Base-by-base conservation (phyloP, 139 green algal species). In the Chlamydomonas applanata region DNA sequence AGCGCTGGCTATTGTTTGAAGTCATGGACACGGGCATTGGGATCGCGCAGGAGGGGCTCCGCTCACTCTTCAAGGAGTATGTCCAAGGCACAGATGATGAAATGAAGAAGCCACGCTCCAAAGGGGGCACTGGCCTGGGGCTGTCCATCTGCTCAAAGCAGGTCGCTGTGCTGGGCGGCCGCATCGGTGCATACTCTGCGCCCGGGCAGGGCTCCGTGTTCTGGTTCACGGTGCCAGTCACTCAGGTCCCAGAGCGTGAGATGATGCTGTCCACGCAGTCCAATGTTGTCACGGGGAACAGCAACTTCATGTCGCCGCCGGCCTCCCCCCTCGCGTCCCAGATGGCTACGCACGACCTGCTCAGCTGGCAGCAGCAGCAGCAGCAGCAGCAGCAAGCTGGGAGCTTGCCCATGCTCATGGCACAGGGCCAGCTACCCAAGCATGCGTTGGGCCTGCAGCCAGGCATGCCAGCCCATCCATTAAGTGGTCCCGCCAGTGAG, bases 61-160 rank as follows among this genome's bases (percentile, higher is more conserved):
- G 73, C n/a, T 75, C 71, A 36, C 79, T 96, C 69, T 96, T 96
- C 75, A 82, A 81, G 27, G 86, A 94, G 65, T 96, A 88, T 62
- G 83, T 93, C 19, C 85, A 94, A 83, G 91, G 91, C 56, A 90
- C 84, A 27, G 85, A 91, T n/a, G 85, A 87, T 27, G 91, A 94
- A 71, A 92, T 93, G 87, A 72, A 72, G 49, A 85, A 85, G 45
- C 86, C 89, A 20, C 82, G 91, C 11, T 83, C 49, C n/a, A 70
- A 77, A 25, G 85, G 89, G 2, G 89, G 89, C 56, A 95, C 88
- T 22, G 91, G 91, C 16, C 77, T 82, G 34, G 77, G 77, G n/a
- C 78, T 88, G 25, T 80, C 73, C 82, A 95, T 95, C 77, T 94
- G 89, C 83, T 85, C 70, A 72, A 93, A 92, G 78, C 90, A 95